Evolutionary conservation across 106 monocot genomes (phyloP).

Genomic region (Gastrodia elata): DNA sequence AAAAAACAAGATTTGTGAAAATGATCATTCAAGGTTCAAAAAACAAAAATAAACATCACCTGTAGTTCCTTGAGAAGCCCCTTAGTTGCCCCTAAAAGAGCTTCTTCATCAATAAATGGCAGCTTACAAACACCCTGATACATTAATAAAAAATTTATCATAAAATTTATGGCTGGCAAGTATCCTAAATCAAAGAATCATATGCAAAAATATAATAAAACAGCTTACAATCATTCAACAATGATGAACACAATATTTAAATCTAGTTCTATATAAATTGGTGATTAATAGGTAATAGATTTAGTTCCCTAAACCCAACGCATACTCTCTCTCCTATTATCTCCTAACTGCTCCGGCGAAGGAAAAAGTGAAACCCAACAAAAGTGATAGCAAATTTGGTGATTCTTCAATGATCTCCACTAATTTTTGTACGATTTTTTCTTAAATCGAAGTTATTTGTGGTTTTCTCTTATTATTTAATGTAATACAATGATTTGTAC

Average conservation of each 20-base stretch:
- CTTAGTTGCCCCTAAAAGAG: conserved; percentile 15
- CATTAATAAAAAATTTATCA: neutral
- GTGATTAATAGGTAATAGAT: no score
- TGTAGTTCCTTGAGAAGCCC: conserved; percentile 13
- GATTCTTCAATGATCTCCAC: no score
- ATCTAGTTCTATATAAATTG: neutral
- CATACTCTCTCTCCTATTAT: no score
- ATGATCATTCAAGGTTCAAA: neutral
- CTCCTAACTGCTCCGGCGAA: no score
- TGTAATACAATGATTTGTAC: no score
- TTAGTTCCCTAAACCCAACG: no score
- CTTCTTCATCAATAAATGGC: conserved; percentile 30
- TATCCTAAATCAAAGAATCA: conserved; percentile 10
- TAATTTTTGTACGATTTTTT: no score
- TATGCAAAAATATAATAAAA: neutral
- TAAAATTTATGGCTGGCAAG: conserved; percentile 22
- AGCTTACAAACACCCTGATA: conserved; percentile 28
- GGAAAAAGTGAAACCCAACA: no score
- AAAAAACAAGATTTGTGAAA: neutral
- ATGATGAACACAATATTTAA: neutral
- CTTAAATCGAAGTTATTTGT: no score
- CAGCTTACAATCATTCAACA: neutral
- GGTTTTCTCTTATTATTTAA: no score
- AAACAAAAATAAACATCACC: conserved; percentile 6
- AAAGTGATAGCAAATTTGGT: no score